phyloP scores from a whole-genome alignment of 768 basidiomycete species.

The Cystofilobasidium capitatum region DNA sequence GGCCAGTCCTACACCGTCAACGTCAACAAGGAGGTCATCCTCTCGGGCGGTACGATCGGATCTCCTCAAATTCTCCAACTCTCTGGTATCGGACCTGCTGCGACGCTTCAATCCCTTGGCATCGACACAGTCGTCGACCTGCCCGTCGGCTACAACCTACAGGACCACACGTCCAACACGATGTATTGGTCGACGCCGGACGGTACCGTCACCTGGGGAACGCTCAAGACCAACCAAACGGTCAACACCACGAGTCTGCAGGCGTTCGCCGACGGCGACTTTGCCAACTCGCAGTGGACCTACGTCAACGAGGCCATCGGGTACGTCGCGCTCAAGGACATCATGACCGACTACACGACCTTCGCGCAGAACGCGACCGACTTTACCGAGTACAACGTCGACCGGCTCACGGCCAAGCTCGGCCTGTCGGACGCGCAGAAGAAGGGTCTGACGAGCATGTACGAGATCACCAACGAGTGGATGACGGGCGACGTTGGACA shows the following conservation, averaged over 20 bases:
- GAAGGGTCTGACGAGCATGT: conserved; percentile 18
- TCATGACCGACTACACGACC: conserved; percentile 15
- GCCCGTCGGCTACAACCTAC: conserved; percentile 55
- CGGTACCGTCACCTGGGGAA: conserved; percentile 24
- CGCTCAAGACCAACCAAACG: conserved; percentile 13
- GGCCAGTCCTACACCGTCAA: conserved; percentile 44
- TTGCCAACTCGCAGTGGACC: conserved; percentile 23
- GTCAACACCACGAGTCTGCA: neutral
- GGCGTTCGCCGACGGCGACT: conserved; percentile 13
- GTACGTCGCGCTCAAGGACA: conserved; percentile 24
- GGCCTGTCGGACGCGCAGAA: conserved; percentile 12
- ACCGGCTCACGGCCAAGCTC: neutral
- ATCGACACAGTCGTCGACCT: conserved; percentile 47
- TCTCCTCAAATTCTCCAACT: conserved; percentile 51
- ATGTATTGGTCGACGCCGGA: conserved; percentile 21
- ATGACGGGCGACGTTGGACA: conserved; percentile 30
- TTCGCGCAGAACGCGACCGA: conserved; percentile 22
- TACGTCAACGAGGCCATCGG: conserved; percentile 27
- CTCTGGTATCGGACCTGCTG: conserved; percentile 53
- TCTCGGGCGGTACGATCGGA: conserved; percentile 47
- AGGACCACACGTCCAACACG: conserved; percentile 31
- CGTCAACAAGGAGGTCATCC: conserved; percentile 53
- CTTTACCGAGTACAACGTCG: conserved; percentile 17
- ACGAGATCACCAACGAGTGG: conserved; percentile 33
- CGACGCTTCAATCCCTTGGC: conserved; percentile 46